phyloP scores from a whole-genome alignment of 768 basidiomycete species.

The Russula ochroleuca region DNA sequence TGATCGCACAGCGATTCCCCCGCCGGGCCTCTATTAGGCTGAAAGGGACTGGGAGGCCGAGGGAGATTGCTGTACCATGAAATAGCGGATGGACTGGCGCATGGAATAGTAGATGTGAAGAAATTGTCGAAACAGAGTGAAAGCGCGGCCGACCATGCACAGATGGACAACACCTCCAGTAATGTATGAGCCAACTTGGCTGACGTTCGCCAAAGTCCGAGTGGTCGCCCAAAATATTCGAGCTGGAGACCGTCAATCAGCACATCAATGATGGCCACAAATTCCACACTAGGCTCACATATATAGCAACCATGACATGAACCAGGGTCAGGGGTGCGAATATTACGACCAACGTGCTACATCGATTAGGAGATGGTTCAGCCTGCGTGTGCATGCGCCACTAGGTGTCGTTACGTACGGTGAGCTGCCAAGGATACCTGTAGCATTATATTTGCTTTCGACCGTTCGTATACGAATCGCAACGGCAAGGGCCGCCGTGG shows the following conservation, averaged over 20 bases:
- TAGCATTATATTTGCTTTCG: constrained; percentile 47
- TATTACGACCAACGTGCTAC: constrained; percentile 75
- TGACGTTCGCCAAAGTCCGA: constrained; percentile 90
- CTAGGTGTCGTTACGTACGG: constrained; percentile 29
- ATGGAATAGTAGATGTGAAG: constrained; percentile 81
- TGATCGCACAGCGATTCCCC: constrained; percentile 65
- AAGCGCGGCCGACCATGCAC: constrained; percentile 88
- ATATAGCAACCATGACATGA: constrained; percentile 82
- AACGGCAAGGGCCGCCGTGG: constrained; percentile 69
- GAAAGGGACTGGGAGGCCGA: constrained; percentile 42
- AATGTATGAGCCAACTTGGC: constrained; percentile 83
- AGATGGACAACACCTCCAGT: constrained; percentile 84
- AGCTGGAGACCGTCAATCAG: constrained; percentile 47
- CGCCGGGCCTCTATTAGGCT: constrained; percentile 41
- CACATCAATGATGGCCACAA: constrained; percentile 11
- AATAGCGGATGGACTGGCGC: constrained; percentile 53
- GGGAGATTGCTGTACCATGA: constrained; percentile 73
- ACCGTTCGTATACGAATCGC: constrained; percentile 67
- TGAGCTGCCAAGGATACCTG: constrained; percentile 78
- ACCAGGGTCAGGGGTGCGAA: constrained; percentile 78
- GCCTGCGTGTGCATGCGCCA: constrained; percentile 43
- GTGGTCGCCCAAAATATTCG: constrained; percentile 88
- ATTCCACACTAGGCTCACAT: constrained; percentile 49
- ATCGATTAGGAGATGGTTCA: constrained; percentile 8
- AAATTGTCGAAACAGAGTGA: constrained; percentile 89